Conservation (phyloP, 2,329 filamentous ascomycete species). For the Lecanosticta acicola region DNA sequence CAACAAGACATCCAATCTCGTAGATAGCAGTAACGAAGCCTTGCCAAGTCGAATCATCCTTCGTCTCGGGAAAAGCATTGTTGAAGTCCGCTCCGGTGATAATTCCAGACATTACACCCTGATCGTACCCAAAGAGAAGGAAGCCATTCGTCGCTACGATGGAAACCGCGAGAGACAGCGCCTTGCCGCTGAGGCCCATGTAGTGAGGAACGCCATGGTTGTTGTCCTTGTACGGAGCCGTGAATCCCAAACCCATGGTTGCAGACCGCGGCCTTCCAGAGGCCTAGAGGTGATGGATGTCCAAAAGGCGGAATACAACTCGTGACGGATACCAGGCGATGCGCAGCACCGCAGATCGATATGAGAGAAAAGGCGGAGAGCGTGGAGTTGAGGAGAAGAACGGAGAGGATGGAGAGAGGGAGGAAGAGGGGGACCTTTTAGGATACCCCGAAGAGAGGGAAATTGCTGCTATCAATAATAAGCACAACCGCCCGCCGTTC, state of each 20-base stretch:
- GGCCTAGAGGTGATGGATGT: not conserved
- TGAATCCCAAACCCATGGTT: slow-evolving; percentile 8
- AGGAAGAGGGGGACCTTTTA: not conserved
- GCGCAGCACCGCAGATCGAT: not conserved
- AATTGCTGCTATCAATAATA: no score
- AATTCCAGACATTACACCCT: slow-evolving; percentile 38
- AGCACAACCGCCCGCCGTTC: not conserved
- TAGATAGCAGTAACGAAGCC: slow-evolving; percentile 50
- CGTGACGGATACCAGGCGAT: not conserved
- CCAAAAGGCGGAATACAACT: not conserved
- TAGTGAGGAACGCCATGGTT: slow-evolving; percentile 41
- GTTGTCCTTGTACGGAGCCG: slow-evolving; percentile 18
- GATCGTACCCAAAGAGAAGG: slow-evolving; percentile 17
- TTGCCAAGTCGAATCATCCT: slow-evolving; percentile 42
- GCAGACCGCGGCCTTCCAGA: slow-evolving; percentile 6
- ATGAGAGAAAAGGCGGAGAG: not conserved
- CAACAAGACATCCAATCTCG: slow-evolving; percentile 46
- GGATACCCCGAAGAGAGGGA: no score
- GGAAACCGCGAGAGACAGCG: slow-evolving; percentile 53
- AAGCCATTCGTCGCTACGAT: slow-evolving; percentile 61
- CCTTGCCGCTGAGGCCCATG: slow-evolving; percentile 55
- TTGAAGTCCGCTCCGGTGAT: slow-evolving; percentile 36
- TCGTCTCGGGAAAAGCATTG: slow-evolving; percentile 35
- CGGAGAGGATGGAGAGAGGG: not conserved
- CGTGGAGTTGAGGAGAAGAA: not conserved